These are phyloP conservation scores for Alternaria arborescens DNA, from an alignment of 2,329 filamentous ascomycete genomes.

Conservation along the genomic window DNA sequence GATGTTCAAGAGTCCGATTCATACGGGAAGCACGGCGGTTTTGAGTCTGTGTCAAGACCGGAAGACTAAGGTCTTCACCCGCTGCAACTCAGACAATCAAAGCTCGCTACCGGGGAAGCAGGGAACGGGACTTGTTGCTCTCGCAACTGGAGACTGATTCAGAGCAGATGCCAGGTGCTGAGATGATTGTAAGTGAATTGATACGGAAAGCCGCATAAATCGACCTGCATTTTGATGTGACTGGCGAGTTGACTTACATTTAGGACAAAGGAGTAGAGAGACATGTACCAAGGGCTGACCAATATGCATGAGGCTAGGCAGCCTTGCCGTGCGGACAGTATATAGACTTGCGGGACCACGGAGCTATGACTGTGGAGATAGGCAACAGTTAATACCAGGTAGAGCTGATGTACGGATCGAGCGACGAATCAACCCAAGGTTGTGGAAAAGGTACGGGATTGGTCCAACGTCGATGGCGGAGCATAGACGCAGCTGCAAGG, in stretches of 20 bases:
- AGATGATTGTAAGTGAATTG: slow-evolving; percentile 45
- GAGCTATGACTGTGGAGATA: slow-evolving; percentile 44
- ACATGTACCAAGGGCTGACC: slow-evolving; percentile 41
- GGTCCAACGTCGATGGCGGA: slow-evolving; percentile 28
- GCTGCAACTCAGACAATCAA: slow-evolving; percentile 39
- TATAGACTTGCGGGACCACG: slow-evolving; percentile 29
- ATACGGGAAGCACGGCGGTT: slow-evolving; percentile 49
- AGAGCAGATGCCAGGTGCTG: slow-evolving; percentile 48
- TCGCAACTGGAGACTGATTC: slow-evolving; percentile 44
- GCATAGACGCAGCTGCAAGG: slow-evolving; percentile 42
- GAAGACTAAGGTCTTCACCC: slow-evolving; percentile 39
- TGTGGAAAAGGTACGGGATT: slow-evolving; percentile 39
- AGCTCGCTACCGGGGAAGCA: slow-evolving; percentile 42
- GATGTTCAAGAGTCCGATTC: slow-evolving; percentile 47
- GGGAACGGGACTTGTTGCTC: slow-evolving; percentile 37
- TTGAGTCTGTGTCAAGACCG: slow-evolving; percentile 46
- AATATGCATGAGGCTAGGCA: slow-evolving; percentile 37
- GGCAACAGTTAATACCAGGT: slow-evolving; percentile 35
- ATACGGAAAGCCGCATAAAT: slow-evolving; percentile 42
- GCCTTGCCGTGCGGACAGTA: slow-evolving; percentile 34
- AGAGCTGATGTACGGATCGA: slow-evolving; percentile 24
- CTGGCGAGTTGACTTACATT: slow-evolving; percentile 47
- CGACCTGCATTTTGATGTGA: slow-evolving; percentile 45
- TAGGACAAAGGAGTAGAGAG: slow-evolving; percentile 48
- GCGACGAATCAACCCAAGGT: slow-evolving; percentile 34